Conservation (phyloP, 2,329 filamentous ascomycete species). For the Simplicillium aogashimaense region DNA sequence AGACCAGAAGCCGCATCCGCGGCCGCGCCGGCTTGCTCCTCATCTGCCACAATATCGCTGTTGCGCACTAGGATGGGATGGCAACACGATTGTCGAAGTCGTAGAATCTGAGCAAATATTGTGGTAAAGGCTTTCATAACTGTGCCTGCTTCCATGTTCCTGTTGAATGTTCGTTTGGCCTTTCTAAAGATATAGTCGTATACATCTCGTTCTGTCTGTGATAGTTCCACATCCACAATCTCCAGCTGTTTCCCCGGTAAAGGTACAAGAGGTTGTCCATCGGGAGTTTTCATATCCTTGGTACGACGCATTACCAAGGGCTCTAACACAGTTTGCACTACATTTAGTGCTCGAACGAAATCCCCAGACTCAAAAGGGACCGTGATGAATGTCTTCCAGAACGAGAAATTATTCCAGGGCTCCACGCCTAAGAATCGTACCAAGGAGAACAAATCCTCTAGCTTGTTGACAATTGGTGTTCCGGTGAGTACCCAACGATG, state of each 20-base stretch:
- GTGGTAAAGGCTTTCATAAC: conserved; percentile 93
- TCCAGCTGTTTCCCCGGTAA: conserved; percentile 72
- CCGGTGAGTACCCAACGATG: conserved; percentile 93
- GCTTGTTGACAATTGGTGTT: conserved; percentile 90
- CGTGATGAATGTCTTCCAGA: conserved; percentile 98
- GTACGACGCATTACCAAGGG: conserved; percentile 91
- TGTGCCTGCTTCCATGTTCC: conserved; percentile 84
- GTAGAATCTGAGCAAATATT: conserved; percentile 92
- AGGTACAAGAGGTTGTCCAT: conserved; percentile 64
- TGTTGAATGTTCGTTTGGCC: conserved; percentile 74
- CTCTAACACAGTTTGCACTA: conserved; percentile 93
- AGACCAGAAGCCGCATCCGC: conserved; percentile 73
- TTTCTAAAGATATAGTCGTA: conserved; percentile 83
- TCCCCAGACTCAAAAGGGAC: conserved; percentile 94
- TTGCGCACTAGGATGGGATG: conserved; percentile 87
- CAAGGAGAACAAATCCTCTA: conserved; percentile 90
- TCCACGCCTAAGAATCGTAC: conserved; percentile 90
- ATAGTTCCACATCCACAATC: conserved; percentile 83
- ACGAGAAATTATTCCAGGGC: conserved; percentile 97
- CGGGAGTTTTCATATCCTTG: conserved; percentile 95
- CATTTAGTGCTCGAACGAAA: conserved; percentile 85
- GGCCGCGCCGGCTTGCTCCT: conserved; percentile 65
- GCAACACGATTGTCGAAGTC: conserved; percentile 87
- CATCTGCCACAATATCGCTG: conserved; percentile 73
- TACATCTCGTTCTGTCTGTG: conserved; percentile 74